Conservation (phyloP, 768 basidiomycete species). For the Leucosporidium yakuticum region DNA sequence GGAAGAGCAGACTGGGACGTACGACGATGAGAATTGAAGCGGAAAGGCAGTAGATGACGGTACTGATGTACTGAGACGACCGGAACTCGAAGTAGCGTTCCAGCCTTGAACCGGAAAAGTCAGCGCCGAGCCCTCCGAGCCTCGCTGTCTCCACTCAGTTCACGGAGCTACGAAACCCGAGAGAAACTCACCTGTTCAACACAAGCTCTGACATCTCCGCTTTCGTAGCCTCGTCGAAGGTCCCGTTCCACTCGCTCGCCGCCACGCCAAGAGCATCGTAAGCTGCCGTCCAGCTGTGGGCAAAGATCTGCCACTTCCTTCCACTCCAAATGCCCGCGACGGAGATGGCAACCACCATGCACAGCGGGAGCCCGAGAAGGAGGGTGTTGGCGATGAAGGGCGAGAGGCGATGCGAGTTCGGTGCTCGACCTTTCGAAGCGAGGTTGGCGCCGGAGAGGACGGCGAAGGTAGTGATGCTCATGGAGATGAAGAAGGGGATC, state of each 20-base stretch:
- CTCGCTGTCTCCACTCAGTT: background rate
- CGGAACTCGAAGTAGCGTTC: background rate
- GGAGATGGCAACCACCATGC: background rate
- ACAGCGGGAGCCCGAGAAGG: background rate
- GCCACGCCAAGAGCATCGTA: background rate
- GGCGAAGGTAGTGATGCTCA: slow-evolving; percentile 4
- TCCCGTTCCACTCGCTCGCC: background rate
- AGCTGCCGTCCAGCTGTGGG: background rate
- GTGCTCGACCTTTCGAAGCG: background rate
- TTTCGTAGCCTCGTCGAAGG: background rate
- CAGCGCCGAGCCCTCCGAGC: background rate
- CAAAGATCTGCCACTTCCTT: background rate
- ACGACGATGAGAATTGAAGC: background rate
- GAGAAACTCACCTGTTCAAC: too few relatives aligned
- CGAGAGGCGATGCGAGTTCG: background rate
- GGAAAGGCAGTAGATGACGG: slow-evolving; percentile 6
- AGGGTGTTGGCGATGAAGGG: background rate
- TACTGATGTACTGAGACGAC: background rate
- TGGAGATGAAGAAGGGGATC: slow-evolving; percentile 15
- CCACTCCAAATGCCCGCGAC: slow-evolving; percentile 10
- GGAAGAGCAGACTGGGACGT: background rate
- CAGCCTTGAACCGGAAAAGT: background rate
- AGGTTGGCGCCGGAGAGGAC: slow-evolving; percentile 5
- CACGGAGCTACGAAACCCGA: too few relatives aligned
- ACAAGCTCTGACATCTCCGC: too few relatives aligned